A percentile compares a stretch with the other conserved stretches of the same genome.
Evolutionary conservation across 495 filamentous ascomycete species (phyloP).

Genomic region (Immersiella caudata): DNA sequence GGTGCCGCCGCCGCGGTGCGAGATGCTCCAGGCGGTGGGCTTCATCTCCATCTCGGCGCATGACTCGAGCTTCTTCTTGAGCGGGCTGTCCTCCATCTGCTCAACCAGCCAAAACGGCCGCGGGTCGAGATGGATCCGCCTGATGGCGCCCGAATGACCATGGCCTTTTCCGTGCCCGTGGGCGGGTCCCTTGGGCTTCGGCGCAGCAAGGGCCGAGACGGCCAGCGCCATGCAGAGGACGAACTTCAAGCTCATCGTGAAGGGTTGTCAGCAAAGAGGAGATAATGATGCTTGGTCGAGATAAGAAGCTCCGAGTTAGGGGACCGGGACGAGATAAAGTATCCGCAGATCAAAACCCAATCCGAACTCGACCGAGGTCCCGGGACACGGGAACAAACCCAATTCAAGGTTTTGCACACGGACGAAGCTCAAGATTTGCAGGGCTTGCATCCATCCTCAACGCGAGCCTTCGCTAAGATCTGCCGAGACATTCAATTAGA

Average conservation of each 20-base stretch:
- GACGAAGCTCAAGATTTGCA: neutral
- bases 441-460: no score
- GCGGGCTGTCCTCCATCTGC: slow-evolving; percentile 58
- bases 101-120: slow-evolving; percentile 62
- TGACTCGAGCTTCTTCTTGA: slow-evolving; percentile 57
- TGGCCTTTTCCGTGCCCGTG: neutral
- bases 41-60: slow-evolving; percentile 51
- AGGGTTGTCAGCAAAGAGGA: neutral
- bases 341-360: neutral
- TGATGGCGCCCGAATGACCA: slow-evolving; percentile 24
- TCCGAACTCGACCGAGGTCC: neutral
- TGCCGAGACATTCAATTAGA: no score
- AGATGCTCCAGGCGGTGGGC: slow-evolving; percentile 54
- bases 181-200: slow-evolving; percentile 21
- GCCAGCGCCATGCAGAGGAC: slow-evolving; percentile 9
- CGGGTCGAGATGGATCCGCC: slow-evolving; percentile 54
- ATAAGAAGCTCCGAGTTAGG: neutral
- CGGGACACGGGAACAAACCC: neutral
- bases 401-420: neutral
- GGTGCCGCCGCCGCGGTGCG: slow-evolving; percentile 60
- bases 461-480: no score
- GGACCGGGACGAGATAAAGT: neutral
- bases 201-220: slow-evolving; percentile 28
- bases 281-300: no score
- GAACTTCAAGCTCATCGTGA: neutral